A percentile compares a stretch with the other conserved stretches of the same genome.
Conservation (phyloP, 2,329 filamentous ascomycete species). For the Malbranchea zuffiana region DNA sequence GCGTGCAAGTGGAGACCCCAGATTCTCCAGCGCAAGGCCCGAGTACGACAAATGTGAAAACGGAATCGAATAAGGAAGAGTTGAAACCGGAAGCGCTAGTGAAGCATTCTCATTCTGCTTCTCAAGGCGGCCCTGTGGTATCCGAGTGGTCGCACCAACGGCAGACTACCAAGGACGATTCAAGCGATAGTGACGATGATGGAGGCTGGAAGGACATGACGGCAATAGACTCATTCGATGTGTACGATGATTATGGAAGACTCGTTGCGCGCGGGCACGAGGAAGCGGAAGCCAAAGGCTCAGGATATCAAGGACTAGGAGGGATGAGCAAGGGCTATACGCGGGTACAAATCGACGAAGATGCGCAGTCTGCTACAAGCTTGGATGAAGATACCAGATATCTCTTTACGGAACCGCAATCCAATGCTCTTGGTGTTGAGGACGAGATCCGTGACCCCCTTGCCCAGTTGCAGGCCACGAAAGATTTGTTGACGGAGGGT, state of each 20-base stretch:
- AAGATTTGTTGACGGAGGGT: conserved; percentile 86
- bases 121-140: conserved; percentile 20
- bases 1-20: neutral
- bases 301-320: conserved; percentile 70
- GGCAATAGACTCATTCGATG: conserved; percentile 79
- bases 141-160: conserved; percentile 93
- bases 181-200: conserved; percentile 49
- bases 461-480: conserved; percentile 88
- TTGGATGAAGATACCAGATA: conserved; percentile 97
- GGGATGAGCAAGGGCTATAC: conserved; percentile 94
- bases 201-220: conserved; percentile 89
- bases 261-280: conserved; percentile 71
- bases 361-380: conserved; percentile 85
- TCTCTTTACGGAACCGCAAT: conserved; percentile 66
- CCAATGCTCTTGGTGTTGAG: conserved; percentile 51
- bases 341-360: conserved; percentile 85
- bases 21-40: neutral
- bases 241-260: conserved; percentile 88
- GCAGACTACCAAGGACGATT: conserved; percentile 43
- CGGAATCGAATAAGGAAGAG: neutral
- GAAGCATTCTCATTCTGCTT: neutral
- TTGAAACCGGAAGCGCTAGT: neutral
- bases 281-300: conserved; percentile 57
- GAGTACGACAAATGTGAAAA: neutral
- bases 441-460: conserved; percentile 76